Evolutionary conservation across 2,329 filamentous ascomycete species (phyloP).

Genomic region (Gliomastix tumulicola): DNA sequence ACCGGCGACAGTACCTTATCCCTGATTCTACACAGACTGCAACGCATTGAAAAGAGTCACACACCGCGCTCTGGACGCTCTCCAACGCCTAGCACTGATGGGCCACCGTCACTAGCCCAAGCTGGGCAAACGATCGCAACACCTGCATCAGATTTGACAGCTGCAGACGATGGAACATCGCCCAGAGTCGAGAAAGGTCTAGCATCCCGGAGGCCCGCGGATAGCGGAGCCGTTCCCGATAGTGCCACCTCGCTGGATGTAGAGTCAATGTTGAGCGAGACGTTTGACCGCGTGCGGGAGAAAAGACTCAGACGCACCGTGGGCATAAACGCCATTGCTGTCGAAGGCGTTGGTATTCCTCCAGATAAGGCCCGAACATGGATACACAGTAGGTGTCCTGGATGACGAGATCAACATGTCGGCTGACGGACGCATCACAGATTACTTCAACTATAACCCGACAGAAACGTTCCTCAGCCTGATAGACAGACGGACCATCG

Average conservation of each 20-base stretch:
- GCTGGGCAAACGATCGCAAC: too few relatives aligned
- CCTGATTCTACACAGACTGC: neutral
- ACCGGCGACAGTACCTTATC: too few relatives aligned
- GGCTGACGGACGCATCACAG: slow-evolving; percentile 5
- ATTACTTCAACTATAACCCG: slow-evolving; percentile 19
- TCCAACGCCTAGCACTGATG: neutral
- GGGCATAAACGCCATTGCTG: neutral
- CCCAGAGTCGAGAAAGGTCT: too few relatives aligned
- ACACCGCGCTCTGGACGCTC: neutral
- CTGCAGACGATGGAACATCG: neutral
- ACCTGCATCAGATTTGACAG: too few relatives aligned
- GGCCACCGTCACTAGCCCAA: too few relatives aligned
- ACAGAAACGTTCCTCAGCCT: slow-evolving; percentile 18
- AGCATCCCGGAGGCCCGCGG: too few relatives aligned
- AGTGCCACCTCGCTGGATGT: neutral
- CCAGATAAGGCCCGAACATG: slow-evolving; percentile 15
- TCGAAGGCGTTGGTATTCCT: slow-evolving; percentile 9
- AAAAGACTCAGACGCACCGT: neutral
- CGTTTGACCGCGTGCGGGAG: neutral
- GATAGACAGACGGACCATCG: slow-evolving; percentile 15
- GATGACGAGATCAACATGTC: neutral
- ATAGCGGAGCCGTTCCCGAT: too few relatives aligned
- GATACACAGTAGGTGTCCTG: slow-evolving; percentile 6
- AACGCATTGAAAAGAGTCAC: neutral
- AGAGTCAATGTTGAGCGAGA: neutral